phyloP scores from a whole-genome alignment of 441 rosid genomes.

The Populus tomentosa region DNA sequence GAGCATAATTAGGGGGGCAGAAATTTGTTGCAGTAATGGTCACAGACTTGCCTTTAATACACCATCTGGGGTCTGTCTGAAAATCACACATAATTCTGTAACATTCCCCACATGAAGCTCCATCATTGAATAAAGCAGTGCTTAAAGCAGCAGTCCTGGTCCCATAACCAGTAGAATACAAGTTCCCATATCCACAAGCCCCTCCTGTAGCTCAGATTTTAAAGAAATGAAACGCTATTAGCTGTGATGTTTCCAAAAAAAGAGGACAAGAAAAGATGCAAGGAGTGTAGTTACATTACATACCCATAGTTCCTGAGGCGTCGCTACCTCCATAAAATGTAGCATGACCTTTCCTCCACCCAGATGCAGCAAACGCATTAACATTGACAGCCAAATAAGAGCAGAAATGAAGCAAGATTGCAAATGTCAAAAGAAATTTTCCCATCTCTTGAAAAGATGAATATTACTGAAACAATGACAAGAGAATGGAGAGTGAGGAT shows the following conservation, averaged over 20 bases:
- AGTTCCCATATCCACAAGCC: slow-evolving; percentile 67
- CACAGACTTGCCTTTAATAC: slow-evolving; percentile 50
- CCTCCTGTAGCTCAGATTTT: slow-evolving; percentile 38
- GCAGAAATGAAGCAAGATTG: slow-evolving; percentile 33
- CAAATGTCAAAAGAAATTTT: slow-evolving; percentile 24
- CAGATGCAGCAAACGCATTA: slow-evolving; percentile 51
- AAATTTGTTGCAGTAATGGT: slow-evolving; percentile 58
- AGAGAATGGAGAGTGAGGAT: not conserved
- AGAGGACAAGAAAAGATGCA: not conserved
- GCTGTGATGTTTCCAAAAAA: not conserved
- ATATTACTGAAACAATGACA: not conserved
- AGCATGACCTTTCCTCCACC: slow-evolving; percentile 80
- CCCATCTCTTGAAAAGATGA: slow-evolving; percentile 36
- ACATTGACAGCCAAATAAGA: slow-evolving; percentile 24
- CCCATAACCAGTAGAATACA: slow-evolving; percentile 65
- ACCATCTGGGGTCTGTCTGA: slow-evolving; percentile 48
- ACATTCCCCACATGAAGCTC: slow-evolving; percentile 65
- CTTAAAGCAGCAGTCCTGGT: slow-evolving; percentile 67
- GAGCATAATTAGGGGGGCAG: slow-evolving; percentile 74
- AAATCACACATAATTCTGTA: slow-evolving; percentile 51
- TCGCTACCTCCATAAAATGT: slow-evolving; percentile 94
- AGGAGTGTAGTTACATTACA: not conserved
- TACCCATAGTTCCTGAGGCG: slow-evolving; percentile 99
- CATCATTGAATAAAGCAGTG: slow-evolving; percentile 62
- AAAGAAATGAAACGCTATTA: not conserved